Conservation (phyloP, 2,329 filamentous ascomycete species). For the Cladophialophora yegresii region DNA sequence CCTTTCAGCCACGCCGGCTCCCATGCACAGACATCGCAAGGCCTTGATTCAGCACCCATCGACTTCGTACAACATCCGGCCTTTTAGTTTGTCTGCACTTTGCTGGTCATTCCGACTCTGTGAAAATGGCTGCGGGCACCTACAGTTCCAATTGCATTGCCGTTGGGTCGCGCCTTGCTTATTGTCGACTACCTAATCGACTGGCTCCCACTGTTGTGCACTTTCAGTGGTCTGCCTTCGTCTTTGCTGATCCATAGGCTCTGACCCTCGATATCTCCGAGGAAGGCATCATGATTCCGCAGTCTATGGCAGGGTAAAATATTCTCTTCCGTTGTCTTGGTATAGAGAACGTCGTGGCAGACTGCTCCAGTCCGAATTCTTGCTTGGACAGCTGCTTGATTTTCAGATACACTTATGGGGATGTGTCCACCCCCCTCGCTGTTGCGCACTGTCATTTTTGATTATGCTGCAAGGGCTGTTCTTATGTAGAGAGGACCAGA, state of each 20-base stretch:
- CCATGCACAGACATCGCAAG: background rate
- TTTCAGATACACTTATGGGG: background rate
- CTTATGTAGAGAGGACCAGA: background rate
- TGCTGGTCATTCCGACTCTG: conserved; percentile 24
- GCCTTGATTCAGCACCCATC: background rate
- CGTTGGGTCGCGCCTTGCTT: background rate
- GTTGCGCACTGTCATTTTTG: background rate
- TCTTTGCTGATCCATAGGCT: background rate
- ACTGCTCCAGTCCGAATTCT: background rate
- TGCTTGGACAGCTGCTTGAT: background rate
- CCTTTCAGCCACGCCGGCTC: conserved; percentile 1
- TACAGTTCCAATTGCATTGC: conserved; percentile 6
- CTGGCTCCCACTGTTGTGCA: background rate
- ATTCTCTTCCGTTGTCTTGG: background rate
- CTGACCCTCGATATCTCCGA: background rate
- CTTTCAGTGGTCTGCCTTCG: background rate
- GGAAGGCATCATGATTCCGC: background rate
- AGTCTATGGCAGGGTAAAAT: background rate
- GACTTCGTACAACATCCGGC: conserved; percentile 32
- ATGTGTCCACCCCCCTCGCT: background rate
- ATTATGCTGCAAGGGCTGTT: background rate
- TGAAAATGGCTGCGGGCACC: conserved; percentile 18
- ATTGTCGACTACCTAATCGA: background rate
- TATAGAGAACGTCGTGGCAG: background rate
- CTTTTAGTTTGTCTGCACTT: conserved; percentile 25